Percentiles rank a stretch among this genome's conserved stretches.
These are phyloP conservation scores for Teunomyces cretensis DNA, from an alignment of 805 yeast species.

Conservation along the genomic window DNA sequence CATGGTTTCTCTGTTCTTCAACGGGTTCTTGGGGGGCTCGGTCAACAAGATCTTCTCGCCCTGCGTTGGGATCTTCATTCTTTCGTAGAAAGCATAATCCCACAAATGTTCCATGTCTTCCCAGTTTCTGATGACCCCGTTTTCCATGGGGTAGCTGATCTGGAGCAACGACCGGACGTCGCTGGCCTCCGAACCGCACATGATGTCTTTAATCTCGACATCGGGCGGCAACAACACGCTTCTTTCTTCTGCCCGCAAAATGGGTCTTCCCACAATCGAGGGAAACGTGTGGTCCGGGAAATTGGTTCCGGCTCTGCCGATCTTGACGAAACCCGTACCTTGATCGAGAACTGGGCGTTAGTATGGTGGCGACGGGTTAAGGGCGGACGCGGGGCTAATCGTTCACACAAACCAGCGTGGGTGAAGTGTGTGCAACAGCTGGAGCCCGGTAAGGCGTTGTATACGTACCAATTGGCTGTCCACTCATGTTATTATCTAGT, in stretches of 20 bases:
- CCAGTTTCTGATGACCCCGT: constrained; percentile 96
- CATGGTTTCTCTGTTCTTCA: constrained; percentile 87
- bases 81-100: constrained; percentile 95
- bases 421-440: too few relatives aligned
- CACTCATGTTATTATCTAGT: constrained; percentile 17
- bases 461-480: constrained; percentile 32
- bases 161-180: constrained; percentile 87
- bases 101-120: constrained; percentile 98
- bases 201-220: constrained; percentile 85
- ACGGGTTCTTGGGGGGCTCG: constrained; percentile 98
- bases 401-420: too few relatives aligned
- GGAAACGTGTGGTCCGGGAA: constrained; percentile 98
- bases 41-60: constrained; percentile 85
- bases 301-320: constrained; percentile 95
- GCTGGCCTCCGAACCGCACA: constrained; percentile 97
- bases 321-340: constrained; percentile 98
- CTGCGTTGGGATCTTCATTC: constrained; percentile 71
- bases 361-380: background rate
- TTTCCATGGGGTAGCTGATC: constrained; percentile 97
- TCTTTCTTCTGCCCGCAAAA: constrained; percentile 93
- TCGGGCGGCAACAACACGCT: constrained; percentile 51
- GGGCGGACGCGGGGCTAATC: background rate
- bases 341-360: constrained; percentile 78
- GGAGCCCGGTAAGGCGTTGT: background rate
- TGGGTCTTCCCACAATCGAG: constrained; percentile 96